Conservation (phyloP, 2,329 filamentous ascomycete genomes). For the Cercospora berteroae region DNA sequence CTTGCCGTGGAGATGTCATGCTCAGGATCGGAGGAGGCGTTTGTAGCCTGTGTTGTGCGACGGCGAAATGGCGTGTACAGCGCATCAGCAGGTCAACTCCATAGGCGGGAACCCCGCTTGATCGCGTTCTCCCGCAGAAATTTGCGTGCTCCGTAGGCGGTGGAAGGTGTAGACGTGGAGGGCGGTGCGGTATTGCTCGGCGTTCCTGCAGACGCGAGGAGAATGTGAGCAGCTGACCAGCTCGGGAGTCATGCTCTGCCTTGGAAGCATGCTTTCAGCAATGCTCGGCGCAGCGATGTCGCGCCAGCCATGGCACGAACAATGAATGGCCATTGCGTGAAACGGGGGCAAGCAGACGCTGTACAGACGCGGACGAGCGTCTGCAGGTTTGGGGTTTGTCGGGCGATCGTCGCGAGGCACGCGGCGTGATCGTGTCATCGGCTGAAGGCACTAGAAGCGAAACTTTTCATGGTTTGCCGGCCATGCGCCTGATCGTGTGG, state of each 20-base stretch:
- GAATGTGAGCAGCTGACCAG: background rate
- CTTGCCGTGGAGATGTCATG: conserved; percentile 1
- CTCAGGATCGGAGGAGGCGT: background rate
- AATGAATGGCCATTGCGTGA: background rate
- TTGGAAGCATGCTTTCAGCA: background rate
- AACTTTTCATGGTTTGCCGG: background rate
- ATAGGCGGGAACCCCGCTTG: background rate
- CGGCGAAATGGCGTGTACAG: background rate
- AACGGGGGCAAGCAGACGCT: background rate
- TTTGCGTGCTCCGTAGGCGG: background rate
- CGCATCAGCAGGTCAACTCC: background rate
- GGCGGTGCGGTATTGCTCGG: background rate
- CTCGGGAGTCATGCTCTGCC: background rate
- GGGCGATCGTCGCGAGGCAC: background rate
- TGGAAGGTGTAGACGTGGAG: background rate
- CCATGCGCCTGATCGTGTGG: background rate
- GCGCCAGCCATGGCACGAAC: background rate
- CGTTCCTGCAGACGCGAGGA: background rate
- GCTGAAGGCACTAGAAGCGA: background rate
- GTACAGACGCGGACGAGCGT: background rate
- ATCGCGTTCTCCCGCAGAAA: background rate
- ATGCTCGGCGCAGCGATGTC: background rate
- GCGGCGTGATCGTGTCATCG: conserved; percentile 10
- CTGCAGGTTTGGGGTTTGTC: background rate
- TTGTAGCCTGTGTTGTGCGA: background rate